phyloP scores from a whole-genome alignment of 495 filamentous ascomycete genomes.

The Aspergillus bertholletiae region DNA sequence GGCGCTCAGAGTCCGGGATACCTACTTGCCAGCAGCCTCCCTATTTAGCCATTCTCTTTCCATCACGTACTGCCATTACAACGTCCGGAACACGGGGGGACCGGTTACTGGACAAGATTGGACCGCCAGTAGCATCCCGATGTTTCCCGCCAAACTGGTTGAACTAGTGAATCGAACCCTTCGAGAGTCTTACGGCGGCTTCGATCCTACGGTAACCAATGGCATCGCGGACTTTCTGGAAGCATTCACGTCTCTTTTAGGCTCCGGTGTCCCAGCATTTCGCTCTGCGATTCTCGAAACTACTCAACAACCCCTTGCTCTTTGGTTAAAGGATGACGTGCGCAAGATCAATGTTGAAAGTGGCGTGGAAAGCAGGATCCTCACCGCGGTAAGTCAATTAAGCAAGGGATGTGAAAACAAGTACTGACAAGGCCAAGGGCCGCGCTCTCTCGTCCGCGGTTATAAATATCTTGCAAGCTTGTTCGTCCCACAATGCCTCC shows the following conservation, averaged over 20 bases:
- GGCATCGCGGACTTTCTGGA: conserved; percentile 36
- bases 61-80: conserved; percentile 25
- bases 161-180: conserved; percentile 25
- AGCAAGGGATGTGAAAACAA: not conserved
- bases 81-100: not conserved
- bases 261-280: conserved; percentile 26
- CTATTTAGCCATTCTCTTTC: conserved; percentile 33
- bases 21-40: conserved; percentile 28
- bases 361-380: conserved; percentile 31
- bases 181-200: conserved; percentile 26
- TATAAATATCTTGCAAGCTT: conserved; percentile 32
- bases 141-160: conserved; percentile 28
- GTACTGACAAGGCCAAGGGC: conserved; percentile 27
- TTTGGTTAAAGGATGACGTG: conserved; percentile 33
- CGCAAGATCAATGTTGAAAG: conserved; percentile 25
- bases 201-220: conserved; percentile 18
- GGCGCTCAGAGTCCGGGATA: conserved; percentile 13
- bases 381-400: conserved; percentile 36
- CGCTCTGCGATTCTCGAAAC: conserved; percentile 30
- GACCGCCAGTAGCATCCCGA: not conserved
- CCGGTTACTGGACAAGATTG: not conserved
- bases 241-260: conserved; percentile 37
- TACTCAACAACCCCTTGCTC: conserved; percentile 26
- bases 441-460: conserved; percentile 33
- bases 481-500: conserved; percentile 34